Conservation (phyloP, 495 filamentous ascomycete species). For the Durotheca rogersii region DNA sequence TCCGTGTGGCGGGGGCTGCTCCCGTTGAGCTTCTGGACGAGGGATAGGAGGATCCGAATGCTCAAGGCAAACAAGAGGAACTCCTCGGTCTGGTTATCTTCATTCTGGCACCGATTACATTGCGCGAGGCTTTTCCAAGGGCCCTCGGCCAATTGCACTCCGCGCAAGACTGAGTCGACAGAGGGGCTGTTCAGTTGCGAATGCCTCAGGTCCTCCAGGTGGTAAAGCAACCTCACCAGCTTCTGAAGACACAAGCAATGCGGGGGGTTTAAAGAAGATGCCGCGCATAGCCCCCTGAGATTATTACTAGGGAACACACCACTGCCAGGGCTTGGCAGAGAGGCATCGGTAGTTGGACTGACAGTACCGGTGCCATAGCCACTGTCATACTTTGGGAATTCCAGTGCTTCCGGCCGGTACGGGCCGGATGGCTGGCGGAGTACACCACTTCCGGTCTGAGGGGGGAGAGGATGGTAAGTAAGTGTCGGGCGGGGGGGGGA, state of each 20-base stretch:
- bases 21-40: background rate
- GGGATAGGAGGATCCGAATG: background rate
- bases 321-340: background rate
- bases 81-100: background rate
- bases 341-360: background rate
- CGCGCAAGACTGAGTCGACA: background rate
- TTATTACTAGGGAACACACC: background rate
- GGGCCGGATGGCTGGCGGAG: too few relatives aligned
- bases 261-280: background rate
- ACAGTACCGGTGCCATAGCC: background rate
- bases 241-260: conserved; percentile 5
- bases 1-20: background rate
- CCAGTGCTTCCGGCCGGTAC: background rate
- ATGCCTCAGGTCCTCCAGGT: background rate
- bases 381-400: background rate
- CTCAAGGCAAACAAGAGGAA: background rate
- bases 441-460: too few relatives aligned
- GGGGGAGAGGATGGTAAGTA: too few relatives aligned
- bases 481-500: too few relatives aligned
- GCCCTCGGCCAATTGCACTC: background rate
- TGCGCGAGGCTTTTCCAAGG: background rate
- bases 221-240: background rate
- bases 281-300: background rate
- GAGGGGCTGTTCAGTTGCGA: background rate
- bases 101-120: background rate